phyloP scores from a whole-genome alignment of 2,329 filamentous ascomycete species.

The Xylariaceae sp. region DNA sequence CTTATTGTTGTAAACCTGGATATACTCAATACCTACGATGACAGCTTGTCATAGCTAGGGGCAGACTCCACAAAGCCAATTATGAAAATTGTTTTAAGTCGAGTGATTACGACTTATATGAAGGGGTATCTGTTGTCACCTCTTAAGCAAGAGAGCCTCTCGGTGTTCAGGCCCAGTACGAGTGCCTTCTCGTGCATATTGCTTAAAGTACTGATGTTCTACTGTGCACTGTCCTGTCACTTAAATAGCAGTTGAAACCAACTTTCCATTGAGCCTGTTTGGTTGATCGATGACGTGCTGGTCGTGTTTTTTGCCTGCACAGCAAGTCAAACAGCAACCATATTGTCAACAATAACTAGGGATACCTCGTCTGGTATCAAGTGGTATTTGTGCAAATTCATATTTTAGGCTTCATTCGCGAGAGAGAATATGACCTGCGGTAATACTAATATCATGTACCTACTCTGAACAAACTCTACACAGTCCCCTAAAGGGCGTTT shows the following conservation, averaged over 20 bases:
- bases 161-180: too few species aligned
- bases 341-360: background rate
- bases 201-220: background rate
- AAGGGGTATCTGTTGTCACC: too few species aligned
- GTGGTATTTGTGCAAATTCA: background rate
- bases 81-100: too few species aligned
- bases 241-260: slow-evolving; percentile 11
- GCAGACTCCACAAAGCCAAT: too few species aligned
- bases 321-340: background rate
- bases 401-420: background rate
- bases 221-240: background rate
- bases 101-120: too few species aligned
- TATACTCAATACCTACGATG: too few species aligned
- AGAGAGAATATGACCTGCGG: background rate
- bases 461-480: too few species aligned
- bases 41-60: too few species aligned
- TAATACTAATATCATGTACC: too few species aligned
- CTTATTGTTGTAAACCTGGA: too few species aligned
- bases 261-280: slow-evolving; percentile 4
- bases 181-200: background rate
- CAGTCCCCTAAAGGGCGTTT: too few species aligned
- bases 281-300: background rate
- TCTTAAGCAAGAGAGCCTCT: too few species aligned
- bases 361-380: background rate
- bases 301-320: background rate